phyloP scores from a whole-genome alignment of 2,329 filamentous ascomycete genomes.

The Knufia fluminis region DNA sequence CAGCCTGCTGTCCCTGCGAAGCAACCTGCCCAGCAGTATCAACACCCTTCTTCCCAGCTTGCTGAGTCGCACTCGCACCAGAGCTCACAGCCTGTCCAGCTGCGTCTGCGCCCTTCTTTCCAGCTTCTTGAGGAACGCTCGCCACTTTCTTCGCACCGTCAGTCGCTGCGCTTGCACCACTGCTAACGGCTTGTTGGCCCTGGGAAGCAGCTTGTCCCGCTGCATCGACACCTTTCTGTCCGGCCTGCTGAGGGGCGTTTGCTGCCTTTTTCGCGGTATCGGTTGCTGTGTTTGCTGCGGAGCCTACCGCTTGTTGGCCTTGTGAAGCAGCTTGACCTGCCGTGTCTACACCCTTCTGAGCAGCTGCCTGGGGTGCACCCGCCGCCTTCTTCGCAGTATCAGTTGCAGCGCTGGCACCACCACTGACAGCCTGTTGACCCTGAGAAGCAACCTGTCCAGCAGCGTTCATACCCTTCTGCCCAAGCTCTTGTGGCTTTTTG shows the following conservation, averaged over 20 bases:
- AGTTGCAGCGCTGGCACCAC: background rate
- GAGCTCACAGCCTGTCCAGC: too few relatives aligned
- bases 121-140: too few relatives aligned
- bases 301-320: too few relatives aligned
- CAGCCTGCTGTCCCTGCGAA: background rate
- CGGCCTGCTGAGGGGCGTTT: background rate
- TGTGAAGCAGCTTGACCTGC: background rate
- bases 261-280: background rate
- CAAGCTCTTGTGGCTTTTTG: background rate
- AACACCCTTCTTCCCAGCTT: background rate
- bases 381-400: too few relatives aligned
- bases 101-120: too few relatives aligned
- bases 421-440: background rate
- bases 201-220: background rate
- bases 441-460: background rate
- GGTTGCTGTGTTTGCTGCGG: too few relatives aligned
- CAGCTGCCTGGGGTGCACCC: too few relatives aligned
- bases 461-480: background rate
- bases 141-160: background rate
- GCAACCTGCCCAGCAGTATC: background rate
- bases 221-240: background rate
- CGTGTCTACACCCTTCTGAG: too few relatives aligned
- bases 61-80: background rate
- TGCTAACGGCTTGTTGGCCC: background rate
- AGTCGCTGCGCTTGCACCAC: background rate